Conservation (phyloP, 2,329 filamentous ascomycete species). For the Colletotrichum sp. region DNA sequence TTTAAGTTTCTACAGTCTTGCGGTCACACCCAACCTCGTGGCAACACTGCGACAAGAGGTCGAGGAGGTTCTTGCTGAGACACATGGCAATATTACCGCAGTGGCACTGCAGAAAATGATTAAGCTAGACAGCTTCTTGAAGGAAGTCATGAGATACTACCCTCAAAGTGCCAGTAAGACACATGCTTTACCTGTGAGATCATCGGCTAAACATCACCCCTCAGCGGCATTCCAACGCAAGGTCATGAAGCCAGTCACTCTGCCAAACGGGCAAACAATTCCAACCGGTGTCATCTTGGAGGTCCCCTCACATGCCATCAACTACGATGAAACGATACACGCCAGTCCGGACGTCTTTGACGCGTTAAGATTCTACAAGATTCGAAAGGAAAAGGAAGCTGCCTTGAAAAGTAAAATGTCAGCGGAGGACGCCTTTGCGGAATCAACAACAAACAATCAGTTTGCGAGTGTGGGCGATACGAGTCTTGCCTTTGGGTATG, state of each 20-base stretch:
- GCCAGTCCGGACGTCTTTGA: conserved; percentile 1
- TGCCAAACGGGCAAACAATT: conserved; percentile 58
- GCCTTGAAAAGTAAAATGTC: neutral
- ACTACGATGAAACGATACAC: conserved; percentile 5
- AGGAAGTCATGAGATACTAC: conserved; percentile 28
- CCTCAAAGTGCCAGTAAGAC: neutral
- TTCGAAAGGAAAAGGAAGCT: neutral
- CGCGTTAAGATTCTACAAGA: neutral
- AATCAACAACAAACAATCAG: conserved; percentile 34
- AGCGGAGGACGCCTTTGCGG: neutral
- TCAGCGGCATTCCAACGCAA: conserved; percentile 52
- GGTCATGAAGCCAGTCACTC: conserved; percentile 52
- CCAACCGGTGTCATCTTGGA: conserved; percentile 48
- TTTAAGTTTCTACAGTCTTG: conserved; percentile 52
- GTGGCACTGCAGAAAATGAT: conserved; percentile 38
- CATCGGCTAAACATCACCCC: conserved; percentile 26
- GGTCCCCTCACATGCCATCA: conserved; percentile 39
- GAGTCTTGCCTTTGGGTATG: conserved; percentile 40
- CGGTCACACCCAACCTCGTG: conserved; percentile 52
- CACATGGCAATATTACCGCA: conserved; percentile 34
- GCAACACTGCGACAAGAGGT: conserved; percentile 58
- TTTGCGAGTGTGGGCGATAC: conserved; percentile 41
- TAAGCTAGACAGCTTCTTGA: conserved; percentile 45
- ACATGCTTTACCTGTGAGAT: conserved; percentile 35
- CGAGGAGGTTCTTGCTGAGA: conserved; percentile 36